Conservation (phyloP, 352 stramenopile genomes). For the Hyaloperonospora brassicae region DNA sequence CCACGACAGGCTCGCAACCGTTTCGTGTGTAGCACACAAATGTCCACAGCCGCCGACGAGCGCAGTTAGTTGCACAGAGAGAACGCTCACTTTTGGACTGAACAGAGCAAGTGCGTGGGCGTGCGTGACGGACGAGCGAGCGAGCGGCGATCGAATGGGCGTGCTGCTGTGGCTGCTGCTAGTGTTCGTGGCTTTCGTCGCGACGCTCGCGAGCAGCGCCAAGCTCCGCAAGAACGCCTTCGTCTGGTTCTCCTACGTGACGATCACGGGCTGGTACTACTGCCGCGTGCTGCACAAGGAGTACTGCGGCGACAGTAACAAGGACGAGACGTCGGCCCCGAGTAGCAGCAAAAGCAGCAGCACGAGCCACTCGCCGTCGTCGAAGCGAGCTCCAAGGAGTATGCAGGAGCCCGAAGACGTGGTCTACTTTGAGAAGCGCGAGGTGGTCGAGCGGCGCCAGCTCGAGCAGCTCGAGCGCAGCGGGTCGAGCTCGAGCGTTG, state of each 20-base stretch:
- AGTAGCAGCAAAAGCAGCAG: conserved; percentile 1
- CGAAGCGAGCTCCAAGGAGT: not conserved
- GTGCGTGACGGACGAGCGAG: too few species aligned
- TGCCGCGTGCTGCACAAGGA: conserved; percentile 71
- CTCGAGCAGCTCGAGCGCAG: conserved; percentile 25
- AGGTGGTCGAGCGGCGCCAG: conserved; percentile 29
- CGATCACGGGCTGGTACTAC: conserved; percentile 81
- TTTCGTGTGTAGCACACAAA: not conserved
- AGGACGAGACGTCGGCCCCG: conserved; percentile 5
- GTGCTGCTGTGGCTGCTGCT: conserved; percentile 33
- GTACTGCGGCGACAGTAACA: conserved; percentile 18
- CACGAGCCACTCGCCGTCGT: conserved; percentile 1
- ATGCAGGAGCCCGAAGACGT: conserved; percentile 21
- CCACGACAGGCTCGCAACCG: too few species aligned
- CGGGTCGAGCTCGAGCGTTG: conserved; percentile 41
- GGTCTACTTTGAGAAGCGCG: conserved; percentile 43
- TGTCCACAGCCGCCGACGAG: too few species aligned
- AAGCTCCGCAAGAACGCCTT: conserved; percentile 54
- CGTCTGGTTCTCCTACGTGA: conserved; percentile 67
- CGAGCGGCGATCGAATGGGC: conserved; percentile 18
- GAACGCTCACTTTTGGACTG: too few species aligned
- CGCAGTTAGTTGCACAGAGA: too few species aligned
- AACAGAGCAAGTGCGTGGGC: too few species aligned
- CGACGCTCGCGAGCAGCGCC: conserved; percentile 35
- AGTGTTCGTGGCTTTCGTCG: conserved; percentile 33